phyloP scores from a whole-genome alignment of 441 rosid species.

The Arabidopsis hybrid region DNA sequence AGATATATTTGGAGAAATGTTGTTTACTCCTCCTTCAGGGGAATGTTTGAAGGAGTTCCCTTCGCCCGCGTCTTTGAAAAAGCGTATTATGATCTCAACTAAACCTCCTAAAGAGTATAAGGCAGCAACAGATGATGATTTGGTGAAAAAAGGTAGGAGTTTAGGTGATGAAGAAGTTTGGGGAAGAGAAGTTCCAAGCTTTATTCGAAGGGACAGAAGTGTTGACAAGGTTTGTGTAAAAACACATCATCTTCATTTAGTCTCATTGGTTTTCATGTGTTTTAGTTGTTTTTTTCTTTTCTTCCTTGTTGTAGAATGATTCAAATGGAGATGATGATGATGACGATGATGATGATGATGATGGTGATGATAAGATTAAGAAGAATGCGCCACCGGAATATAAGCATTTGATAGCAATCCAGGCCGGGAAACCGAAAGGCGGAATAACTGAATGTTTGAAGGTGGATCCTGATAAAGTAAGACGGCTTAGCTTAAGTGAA shows the following conservation, averaged over 20 bases:
- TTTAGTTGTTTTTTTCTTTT: not conserved
- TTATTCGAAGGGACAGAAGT: slow-evolving; percentile 30
- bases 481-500: slow-evolving; percentile 91
- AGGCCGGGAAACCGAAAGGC: slow-evolving; percentile 93
- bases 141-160: slow-evolving; percentile 48
- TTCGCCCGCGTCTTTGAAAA: slow-evolving; percentile 71
- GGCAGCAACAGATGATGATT: slow-evolving; percentile 56
- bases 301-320: slow-evolving; percentile 49
- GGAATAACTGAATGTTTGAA: slow-evolving; percentile 65
- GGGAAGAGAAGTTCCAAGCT: slow-evolving; percentile 67
- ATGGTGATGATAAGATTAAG: slow-evolving; percentile 47
- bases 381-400: slow-evolving; percentile 62
- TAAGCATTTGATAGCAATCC: slow-evolving; percentile 80
- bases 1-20: slow-evolving; percentile 75
- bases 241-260: slow-evolving; percentile 8
- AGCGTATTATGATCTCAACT: slow-evolving; percentile 77
- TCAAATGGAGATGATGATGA: slow-evolving; percentile 52
- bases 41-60: slow-evolving; percentile 83
- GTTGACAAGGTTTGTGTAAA: slow-evolving; percentile 57
- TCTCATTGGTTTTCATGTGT: not conserved
- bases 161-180: slow-evolving; percentile 69
- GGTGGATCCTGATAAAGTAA: slow-evolving; percentile 75
- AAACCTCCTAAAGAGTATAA: slow-evolving; percentile 93
- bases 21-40: slow-evolving; percentile 65
- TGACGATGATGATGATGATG: slow-evolving; percentile 51